Conservation (phyloP, 2,329 filamentous ascomycete genomes). For the Plenodomus lindquistii region DNA sequence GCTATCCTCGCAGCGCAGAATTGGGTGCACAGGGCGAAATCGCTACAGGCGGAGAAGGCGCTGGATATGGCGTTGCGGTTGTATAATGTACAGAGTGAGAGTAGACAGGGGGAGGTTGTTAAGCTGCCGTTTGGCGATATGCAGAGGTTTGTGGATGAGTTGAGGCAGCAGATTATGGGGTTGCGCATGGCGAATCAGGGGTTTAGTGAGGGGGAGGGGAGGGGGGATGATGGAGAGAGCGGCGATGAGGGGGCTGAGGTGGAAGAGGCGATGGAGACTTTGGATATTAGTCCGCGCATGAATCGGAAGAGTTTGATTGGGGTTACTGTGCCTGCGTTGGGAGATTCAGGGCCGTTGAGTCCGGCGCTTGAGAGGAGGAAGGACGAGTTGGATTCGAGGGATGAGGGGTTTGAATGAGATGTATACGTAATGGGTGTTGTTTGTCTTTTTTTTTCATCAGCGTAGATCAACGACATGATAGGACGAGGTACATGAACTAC, state of each 20-base stretch:
- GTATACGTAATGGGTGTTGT: neutral
- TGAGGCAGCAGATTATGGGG: conserved; percentile 65
- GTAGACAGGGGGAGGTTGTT: conserved; percentile 7
- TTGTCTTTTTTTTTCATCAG: neutral
- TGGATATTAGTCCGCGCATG: conserved; percentile 38
- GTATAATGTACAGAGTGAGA: conserved; percentile 51
- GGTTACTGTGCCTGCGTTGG: conserved; percentile 20
- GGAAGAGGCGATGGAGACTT: conserved; percentile 43
- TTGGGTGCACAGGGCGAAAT: conserved; percentile 79
- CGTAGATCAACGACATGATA: neutral
- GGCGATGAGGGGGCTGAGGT: conserved; percentile 27
- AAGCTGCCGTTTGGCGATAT: conserved; percentile 56
- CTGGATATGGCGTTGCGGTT: conserved; percentile 68
- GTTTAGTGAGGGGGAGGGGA: conserved; percentile 46
- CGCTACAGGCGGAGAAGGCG: conserved; percentile 76
- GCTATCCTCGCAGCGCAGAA: conserved; percentile 78
- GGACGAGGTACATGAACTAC: neutral
- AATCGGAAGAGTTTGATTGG: conserved; percentile 52
- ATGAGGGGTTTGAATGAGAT: conserved; percentile 39
- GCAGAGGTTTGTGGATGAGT: conserved; percentile 66
- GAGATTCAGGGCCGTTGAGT: conserved; percentile 35
- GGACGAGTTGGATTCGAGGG: conserved; percentile 25
- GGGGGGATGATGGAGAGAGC: conserved; percentile 22
- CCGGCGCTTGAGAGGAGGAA: conserved; percentile 31
- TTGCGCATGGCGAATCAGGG: conserved; percentile 44